A percentile compares a stretch with the other conserved stretches of the same genome.
Conservation (phyloP, 768 basidiomycete genomes). For the Pholiota conissans region DNA sequence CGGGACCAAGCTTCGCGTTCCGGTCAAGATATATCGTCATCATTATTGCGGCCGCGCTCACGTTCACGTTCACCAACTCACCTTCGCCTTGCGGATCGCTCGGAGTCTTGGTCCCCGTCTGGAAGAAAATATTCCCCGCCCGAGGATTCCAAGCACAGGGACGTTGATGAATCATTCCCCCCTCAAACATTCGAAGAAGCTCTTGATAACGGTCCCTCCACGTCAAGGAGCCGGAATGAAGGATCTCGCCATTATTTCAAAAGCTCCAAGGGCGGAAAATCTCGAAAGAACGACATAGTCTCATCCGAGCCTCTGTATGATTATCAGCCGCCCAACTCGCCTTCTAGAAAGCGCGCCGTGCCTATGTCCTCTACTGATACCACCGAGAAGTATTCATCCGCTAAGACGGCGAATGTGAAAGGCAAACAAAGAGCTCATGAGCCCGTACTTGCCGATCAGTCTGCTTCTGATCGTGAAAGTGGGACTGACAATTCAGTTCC, state of each 20-base stretch:
- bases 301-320: conserved; percentile 6
- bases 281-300: background rate
- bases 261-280: background rate
- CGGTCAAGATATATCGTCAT: background rate
- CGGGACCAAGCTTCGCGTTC: conserved; percentile 15
- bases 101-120: conserved; percentile 36
- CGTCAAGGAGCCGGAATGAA: conserved; percentile 1
- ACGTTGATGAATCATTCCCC: background rate
- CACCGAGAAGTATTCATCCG: background rate
- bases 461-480: background rate
- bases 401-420: conserved; percentile 7
- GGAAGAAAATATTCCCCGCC: conserved; percentile 27
- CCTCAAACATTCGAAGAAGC: background rate
- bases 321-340: background rate
- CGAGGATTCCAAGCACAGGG: background rate
- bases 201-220: background rate
- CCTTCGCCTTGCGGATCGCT: conserved; percentile 18
- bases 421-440: conserved; percentile 3
- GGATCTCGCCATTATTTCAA: conserved; percentile 8
- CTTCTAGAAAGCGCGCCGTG: background rate
- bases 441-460: background rate
- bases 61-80: conserved; percentile 2
- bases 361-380: background rate
- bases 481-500: background rate
- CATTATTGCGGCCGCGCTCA: background rate